A percentile compares a stretch with the other conserved stretches of the same genome.
These are phyloP conservation scores for Coniophora puteana DNA, from an alignment of 1,284 basidiomycete genomes.

Conservation along the genomic window DNA sequence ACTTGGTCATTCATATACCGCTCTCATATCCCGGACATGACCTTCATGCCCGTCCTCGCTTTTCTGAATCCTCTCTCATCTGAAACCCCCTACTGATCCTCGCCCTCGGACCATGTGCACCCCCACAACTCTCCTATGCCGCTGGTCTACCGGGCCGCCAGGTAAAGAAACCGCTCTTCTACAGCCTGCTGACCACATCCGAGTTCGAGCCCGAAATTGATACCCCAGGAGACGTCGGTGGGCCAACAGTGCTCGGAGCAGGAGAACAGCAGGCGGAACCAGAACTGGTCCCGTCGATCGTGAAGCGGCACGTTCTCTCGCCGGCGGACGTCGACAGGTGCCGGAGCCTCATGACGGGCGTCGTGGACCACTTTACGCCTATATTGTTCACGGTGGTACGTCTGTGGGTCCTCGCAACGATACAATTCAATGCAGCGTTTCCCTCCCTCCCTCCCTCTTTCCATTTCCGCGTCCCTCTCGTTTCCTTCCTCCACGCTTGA, in stretches of 20 bases:
- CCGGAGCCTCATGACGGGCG: conserved; percentile 38
- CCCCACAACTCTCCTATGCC: too few relatives aligned
- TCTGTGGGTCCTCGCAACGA: conserved; percentile 6
- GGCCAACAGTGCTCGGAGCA: neutral
- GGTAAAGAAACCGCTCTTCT: conserved; percentile 60
- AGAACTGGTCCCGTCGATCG: neutral
- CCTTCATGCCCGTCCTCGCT: too few relatives aligned
- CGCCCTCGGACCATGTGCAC: too few relatives aligned
- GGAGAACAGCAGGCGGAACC: neutral
- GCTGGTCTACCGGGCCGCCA: too few relatives aligned
- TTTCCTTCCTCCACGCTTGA: conserved; percentile 1
- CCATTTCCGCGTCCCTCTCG: too few relatives aligned
- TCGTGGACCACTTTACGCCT: conserved; percentile 67
- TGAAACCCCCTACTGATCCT: too few relatives aligned
- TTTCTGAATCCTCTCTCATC: too few relatives aligned
- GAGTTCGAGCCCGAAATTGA: conserved; percentile 43
- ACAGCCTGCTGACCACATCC: conserved; percentile 53
- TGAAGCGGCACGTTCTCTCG: conserved; percentile 15
- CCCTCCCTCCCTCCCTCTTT: too few relatives aligned
- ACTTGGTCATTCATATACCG: too few relatives aligned
- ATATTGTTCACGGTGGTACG: conserved; percentile 60
- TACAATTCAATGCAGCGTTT: neutral
- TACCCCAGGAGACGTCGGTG: neutral
- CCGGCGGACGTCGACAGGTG: conserved; percentile 30
- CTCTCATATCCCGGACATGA: too few relatives aligned